Base-by-base conservation (phyloP, 164 flowering plant species). In the Echeveria elegans region DNA sequence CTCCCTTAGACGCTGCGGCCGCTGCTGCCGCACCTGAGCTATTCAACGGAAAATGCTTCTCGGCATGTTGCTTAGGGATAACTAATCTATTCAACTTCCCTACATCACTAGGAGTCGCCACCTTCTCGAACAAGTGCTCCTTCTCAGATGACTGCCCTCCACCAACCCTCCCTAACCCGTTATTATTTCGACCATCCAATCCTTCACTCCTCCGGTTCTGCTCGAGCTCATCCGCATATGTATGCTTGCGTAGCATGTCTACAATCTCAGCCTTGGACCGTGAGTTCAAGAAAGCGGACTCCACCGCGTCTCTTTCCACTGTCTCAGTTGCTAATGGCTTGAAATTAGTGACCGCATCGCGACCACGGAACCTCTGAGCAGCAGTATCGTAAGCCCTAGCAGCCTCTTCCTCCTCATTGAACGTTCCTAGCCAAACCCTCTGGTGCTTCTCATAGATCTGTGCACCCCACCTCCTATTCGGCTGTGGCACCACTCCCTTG, bases 381-480 rank as follows among this genome's bases (percentile, higher is more conserved):
- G 88, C 88, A 28, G 81, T 82, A 36, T 86, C 90, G 34, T 86
- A 84, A 1, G 90, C 90, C 82, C 71, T 79, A 1, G 88, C 90
- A 0, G 90, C 88, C 23, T 72, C 82, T 14, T 29, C 71, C 65
- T 81, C 86, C 0, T 85, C 52, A 28, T 77, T 78, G 59, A 84
- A 86, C 0, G 88, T 86, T 6, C 90, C 90, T 0, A 84, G 77
- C 91, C 91, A 86, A 34, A 84, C 74, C 37, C 85, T 67, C 7
- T 73, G 79, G 32, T 84, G 85, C 32, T 79, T 78, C 1, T 82
- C 81, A 30, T 84, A 86, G 11, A 86, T 86, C 50, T 86, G 88
- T 9, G 91, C 91, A 0, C 91, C 88, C 88, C 87, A 86, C 26
- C 77, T 73, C 0, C 88, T 87, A 36, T 81, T 84, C 23, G 68